Base-by-base conservation (phyloP, 176 grass and related monocot genomes). In the Chloris gayana region DNA sequence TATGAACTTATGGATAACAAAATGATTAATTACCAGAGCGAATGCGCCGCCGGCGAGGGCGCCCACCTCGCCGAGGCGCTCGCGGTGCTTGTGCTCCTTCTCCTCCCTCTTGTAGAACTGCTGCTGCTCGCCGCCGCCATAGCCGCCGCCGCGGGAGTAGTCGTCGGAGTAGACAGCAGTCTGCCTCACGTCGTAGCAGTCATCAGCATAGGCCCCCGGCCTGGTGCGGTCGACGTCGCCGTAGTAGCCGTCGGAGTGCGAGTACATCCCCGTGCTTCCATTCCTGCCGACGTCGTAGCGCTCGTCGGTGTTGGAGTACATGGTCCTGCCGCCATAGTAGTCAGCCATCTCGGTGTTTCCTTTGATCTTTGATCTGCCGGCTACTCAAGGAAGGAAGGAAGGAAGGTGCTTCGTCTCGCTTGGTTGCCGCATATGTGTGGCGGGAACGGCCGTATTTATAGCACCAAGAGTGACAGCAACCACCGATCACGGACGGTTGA, bases 1-100 rank as follows among this genome's bases (percentile, higher is more conserved):
- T n/a, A n/a, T n/a, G 51, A 54, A 19, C 19, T n/a, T 54, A 2
- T 8, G 22, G 12, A 49, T 15, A 47, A 18, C 45, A 53, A 53
- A 53, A 7, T 6, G 7, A 21, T 7, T 49, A 49, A 49, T 22
- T 88, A 92, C 87, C 76, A 93, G 76, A 7, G 88, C 86, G 46
- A 93, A 93, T 82, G 76, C 88, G 25, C 88, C 91, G 13, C 76
- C 50, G 17, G 88, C 80, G 9, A 91, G 30, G 0, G 91, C 83
- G 15, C 90, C 94, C 0, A 72, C 45, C 78, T 97, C 94, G 15
- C 94, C 88, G 12, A 89, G 6, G 83, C 88, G 94, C 75, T 97
- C 91, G 56, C 78, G 86, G 21, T 93, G 31, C 91, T 91, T 97
- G 81, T 97, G 86, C 29, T 87, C 61, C 78, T 56, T 89, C 78